Base-by-base conservation (phyloP, 2,329 filamentous ascomycete genomes). In the Endoconidiophora polonica region DNA sequence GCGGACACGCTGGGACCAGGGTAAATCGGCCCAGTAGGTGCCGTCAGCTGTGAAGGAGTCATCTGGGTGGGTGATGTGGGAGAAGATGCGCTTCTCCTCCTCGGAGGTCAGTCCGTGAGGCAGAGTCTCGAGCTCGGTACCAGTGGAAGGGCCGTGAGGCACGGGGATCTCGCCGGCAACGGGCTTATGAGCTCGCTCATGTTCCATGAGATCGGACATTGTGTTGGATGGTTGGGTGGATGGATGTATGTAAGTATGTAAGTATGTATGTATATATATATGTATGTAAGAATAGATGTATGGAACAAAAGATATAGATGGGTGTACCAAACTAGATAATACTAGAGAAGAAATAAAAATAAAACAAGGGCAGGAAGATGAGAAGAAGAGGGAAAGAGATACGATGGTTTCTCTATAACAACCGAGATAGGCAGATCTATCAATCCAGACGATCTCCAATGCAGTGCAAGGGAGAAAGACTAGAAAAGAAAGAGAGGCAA, bases 11-110 rank as follows among this genome's bases (percentile, higher is more conserved):
- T 90, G 66, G 54, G 64, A 58, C 46, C 86, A 60, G 18, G 81
- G 79, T 58, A 96, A 70, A 62, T 95, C 90, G 33, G 88, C 90
- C 88, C 88, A 96, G 74, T 96, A 96, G 56, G 77, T 74, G 54
- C 90, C 90, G 18, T 88, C 77, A 50, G 74, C 66, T 50, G 83
- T 85, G 67, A 90, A 95, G 55, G 79, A 83, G 67, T 96, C 90
- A 60, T 93, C 85, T 2, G 90, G 90, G 50, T 84, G 83, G 51
- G 93, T 83, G 52, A 95, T 70, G 57, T 81, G 77, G 59, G 82
- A 74, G 68, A 95, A 94, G 58, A 78, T 76, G 61, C 70, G 67
- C 55, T 66, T 71, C 64, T 77, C 73, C 54, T 69, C 61, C 46
- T 71, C 70, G 46, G 66, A 63, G 51, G 66, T 68, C 53, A 63